These are phyloP conservation scores for Trichoderma sp. DNA, from an alignment of 2,329 filamentous ascomycete species.

Conservation along the genomic window DNA sequence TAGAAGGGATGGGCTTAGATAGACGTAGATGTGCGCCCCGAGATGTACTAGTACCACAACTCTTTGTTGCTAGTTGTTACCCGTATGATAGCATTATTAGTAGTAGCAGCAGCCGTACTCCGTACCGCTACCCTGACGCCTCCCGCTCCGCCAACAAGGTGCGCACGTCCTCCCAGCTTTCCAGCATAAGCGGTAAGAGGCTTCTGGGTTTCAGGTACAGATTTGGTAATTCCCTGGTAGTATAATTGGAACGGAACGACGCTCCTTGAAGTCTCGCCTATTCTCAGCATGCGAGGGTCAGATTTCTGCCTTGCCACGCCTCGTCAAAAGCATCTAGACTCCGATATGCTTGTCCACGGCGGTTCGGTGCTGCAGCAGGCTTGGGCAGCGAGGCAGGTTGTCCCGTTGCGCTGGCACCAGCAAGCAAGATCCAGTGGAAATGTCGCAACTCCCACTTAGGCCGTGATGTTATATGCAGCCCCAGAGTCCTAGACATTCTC, in stretches of 20 bases:
- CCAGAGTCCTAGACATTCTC: conserved; percentile 4
- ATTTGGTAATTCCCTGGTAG: neutral
- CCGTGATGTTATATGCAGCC: conserved; percentile 18
- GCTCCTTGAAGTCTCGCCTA: neutral
- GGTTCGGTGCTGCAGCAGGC: neutral
- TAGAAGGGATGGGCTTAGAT: neutral
- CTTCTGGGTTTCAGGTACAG: conserved; percentile 10
- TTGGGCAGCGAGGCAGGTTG: conserved; percentile 18
- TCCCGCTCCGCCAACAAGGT: conserved; percentile 17
- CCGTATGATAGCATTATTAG: neutral
- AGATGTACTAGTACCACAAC: neutral
- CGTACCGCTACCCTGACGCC: neutral
- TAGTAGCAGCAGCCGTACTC: neutral
- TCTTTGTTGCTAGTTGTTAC: neutral
- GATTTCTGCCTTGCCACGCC: conserved; percentile 3
- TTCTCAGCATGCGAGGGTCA: conserved; percentile 1
- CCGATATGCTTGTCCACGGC: neutral
- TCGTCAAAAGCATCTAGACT: conserved; percentile 11
- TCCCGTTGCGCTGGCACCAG: conserved; percentile 11
- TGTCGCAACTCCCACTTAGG: conserved; percentile 11
- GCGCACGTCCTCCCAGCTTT: conserved; percentile 16
- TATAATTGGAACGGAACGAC: neutral
- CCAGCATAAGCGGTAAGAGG: conserved; percentile 11
- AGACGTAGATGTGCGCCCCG: neutral
- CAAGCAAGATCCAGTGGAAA: neutral